Base-by-base conservation (phyloP, 768 basidiomycete genomes). In the Lentinula sp. region DNA sequence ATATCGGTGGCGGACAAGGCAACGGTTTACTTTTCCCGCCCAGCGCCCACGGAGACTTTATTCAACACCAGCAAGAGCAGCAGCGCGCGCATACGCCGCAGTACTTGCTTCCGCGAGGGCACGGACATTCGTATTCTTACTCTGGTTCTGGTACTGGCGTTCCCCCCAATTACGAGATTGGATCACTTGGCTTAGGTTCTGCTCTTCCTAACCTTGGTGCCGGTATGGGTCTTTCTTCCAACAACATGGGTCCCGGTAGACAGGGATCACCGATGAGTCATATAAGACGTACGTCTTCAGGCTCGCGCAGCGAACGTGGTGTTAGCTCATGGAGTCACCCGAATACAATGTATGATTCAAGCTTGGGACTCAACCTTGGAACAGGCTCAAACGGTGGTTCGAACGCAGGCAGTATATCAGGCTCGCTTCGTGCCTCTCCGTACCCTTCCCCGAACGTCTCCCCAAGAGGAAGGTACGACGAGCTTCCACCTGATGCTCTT, bases 391-490 rank as follows among this genome's bases (percentile, higher is more conserved):
- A 42, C 21, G 46, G 40, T 37, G 50, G 49, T 0, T 49, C 45
- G 10, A 49, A 42, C 16, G 59, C 59, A 10, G 59, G 59, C 15
- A 60, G 59, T 11, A 60, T 60, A 8, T 28, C 45, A n/a, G 59
- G 59, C 9, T 49, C 45, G 4, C 45, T 60, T 40, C 45, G 59
- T 10, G 59, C 59, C 37, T 60, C 59, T 18, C 59, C 59, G 8
- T 91, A 87, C 68, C 88, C 88, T 0, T 83, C 81, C 49, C 88
- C 88, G 16, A 83, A 84, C 40, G 86, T 85, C 4, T 84, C 82
- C 57, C 88, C 88, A 23, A 75, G 82, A 28, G 76, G 78, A 2
- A 71, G 76, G 6, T 81, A 84, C 66, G 72, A 75, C 3, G 82
- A 86, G 34, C 75, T 88, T n/a, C 75, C 77, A 49, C 70, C 56